Percentiles rank a stretch among this genome's conserved stretches.
Evolutionary conservation across 345 rosid species (phyloP).

Genomic region (Salix purpurea): DNA sequence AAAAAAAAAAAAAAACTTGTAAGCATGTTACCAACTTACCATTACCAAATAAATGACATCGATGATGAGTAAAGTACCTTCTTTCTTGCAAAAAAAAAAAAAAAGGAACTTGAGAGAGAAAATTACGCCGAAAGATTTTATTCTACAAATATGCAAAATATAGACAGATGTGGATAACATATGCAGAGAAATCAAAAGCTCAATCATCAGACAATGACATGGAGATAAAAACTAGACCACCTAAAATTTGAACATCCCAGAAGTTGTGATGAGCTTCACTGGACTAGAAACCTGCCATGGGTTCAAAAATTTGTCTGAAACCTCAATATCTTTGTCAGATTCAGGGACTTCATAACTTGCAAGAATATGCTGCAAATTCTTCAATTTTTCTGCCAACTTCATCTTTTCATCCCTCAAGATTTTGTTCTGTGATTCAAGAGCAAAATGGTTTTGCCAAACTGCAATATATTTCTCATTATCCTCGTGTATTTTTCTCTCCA

Average conservation of each 20-base stretch:
- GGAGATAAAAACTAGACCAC: background rate
- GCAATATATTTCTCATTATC: constrained; percentile 17
- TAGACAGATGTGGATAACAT: background rate
- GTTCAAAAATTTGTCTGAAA: constrained; percentile 3
- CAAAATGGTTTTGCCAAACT: constrained; percentile 10
- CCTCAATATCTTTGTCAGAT: background rate
- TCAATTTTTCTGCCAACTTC: constrained; percentile 30
- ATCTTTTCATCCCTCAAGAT: constrained; percentile 34
- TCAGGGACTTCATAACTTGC: constrained; percentile 9
- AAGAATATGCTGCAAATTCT: constrained; percentile 22
- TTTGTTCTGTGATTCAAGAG: constrained; percentile 40
- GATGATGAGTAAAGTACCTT: background rate
- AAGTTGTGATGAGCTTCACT: constrained; percentile 18
- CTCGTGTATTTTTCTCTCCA: constrained; percentile 42
- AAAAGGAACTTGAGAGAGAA: background rate
- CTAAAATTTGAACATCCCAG: constrained; percentile 21
- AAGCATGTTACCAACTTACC: background rate
- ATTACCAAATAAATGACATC: background rate
- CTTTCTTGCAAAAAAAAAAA: background rate
- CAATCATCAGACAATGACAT: background rate
- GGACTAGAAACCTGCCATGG: constrained; percentile 26
- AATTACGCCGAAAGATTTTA: background rate
- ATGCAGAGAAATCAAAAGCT: background rate
- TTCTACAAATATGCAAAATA: background rate
- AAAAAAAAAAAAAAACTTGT: too few relatives aligned